phyloP scores from a whole-genome alignment of 306 rosid genomes.

The Citrullus colocynthis region DNA sequence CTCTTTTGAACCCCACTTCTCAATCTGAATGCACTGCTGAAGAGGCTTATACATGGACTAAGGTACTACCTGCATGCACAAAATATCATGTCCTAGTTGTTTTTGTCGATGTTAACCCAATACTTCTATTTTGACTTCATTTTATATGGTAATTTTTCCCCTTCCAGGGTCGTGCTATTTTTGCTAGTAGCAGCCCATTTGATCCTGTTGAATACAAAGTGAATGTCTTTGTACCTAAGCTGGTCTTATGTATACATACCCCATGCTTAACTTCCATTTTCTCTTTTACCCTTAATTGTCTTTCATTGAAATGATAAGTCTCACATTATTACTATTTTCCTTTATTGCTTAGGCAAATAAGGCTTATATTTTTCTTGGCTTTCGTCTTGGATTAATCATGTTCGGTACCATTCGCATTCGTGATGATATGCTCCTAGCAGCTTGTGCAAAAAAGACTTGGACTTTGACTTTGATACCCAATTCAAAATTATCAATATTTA shows the following conservation, averaged over 20 bases:
- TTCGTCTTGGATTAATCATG: constrained; percentile 83
- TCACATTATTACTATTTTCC: not conserved
- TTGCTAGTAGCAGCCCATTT: constrained; percentile 90
- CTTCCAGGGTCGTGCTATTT: constrained; percentile 71
- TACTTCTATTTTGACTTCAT: not conserved
- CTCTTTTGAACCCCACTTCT: constrained; percentile 56
- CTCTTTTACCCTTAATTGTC: not conserved
- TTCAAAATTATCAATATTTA: not conserved
- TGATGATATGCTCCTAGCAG: constrained; percentile 84
- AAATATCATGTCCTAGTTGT: not conserved
- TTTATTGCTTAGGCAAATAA: constrained; percentile 53
- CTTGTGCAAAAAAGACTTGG: constrained; percentile 22
- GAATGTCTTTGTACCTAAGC: constrained; percentile 63
- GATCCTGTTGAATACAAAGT: constrained; percentile 62
- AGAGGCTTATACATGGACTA: constrained; percentile 48
- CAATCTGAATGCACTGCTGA: constrained; percentile 57
- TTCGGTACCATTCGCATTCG: constrained; percentile 81
- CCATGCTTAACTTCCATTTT: not conserved
- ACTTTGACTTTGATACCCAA: not conserved
- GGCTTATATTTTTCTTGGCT: constrained; percentile 93
- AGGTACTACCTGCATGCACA: constrained; percentile 19
- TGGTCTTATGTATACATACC: constrained; percentile 30
- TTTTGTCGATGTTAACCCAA: not conserved
- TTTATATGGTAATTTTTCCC: not conserved
- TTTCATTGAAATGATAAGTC: not conserved